Conservation (phyloP, 768 basidiomycete species). For the Leucocoprinus birnbaumii region DNA sequence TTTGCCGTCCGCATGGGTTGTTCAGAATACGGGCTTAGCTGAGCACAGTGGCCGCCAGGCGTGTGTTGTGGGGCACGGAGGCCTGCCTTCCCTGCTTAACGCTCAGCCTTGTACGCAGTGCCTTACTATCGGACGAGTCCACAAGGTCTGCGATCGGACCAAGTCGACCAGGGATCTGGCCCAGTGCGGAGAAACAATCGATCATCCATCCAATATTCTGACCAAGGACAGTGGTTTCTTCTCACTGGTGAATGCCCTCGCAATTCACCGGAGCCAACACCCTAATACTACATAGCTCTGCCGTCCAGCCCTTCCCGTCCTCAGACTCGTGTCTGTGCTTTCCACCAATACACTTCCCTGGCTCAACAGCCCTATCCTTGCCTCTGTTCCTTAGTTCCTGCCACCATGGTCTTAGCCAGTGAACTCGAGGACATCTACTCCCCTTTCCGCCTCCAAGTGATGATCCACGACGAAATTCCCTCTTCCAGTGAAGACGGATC, state of each 20-base stretch:
- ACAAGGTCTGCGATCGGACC: not conserved
- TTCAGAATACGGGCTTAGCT: constrained; percentile 11
- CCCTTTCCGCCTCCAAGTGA: constrained; percentile 45
- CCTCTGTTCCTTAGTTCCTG: constrained; percentile 22
- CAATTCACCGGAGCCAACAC: constrained; percentile 5
- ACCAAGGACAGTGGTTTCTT: constrained; percentile 9
- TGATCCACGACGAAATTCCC: constrained; percentile 59
- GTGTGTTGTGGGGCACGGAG: constrained; percentile 6
- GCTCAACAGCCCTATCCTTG: not conserved
- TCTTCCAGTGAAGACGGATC: constrained; percentile 78
- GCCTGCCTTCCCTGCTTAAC: constrained; percentile 2
- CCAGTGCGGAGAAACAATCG: constrained; percentile 11
- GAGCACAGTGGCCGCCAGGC: constrained; percentile 11
- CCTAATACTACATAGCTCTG: constrained; percentile 9
- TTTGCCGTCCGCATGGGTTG: constrained; percentile 9
- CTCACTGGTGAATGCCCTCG: constrained; percentile 11
- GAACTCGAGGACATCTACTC: constrained; percentile 53
- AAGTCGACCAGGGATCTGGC: constrained; percentile 6
- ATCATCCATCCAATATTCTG: constrained; percentile 9
- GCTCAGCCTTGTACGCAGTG: not conserved
- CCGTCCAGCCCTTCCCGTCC: constrained; percentile 7
- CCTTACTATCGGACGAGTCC: not conserved
- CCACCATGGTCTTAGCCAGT: constrained; percentile 54
- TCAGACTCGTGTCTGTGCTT: constrained; percentile 6
- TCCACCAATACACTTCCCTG: constrained; percentile 1